These are phyloP conservation scores for Salix purpurea DNA, from an alignment of 345 rosid genomes.

Conservation along the genomic window DNA sequence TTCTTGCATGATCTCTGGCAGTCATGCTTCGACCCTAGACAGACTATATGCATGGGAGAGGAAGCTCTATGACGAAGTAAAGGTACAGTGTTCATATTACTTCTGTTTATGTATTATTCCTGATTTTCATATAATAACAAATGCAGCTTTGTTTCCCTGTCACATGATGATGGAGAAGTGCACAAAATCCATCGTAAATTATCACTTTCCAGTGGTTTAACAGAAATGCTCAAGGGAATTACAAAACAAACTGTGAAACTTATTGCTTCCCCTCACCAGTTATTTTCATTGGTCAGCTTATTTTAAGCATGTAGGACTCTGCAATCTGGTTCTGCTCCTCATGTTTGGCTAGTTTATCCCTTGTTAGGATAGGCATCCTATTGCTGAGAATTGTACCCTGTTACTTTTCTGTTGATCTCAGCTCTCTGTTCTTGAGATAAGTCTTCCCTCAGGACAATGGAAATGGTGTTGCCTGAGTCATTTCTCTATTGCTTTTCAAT, in stretches of 20 bases:
- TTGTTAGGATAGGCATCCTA: neutral
- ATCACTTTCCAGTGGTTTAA: neutral
- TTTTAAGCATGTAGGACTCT: too few species aligned
- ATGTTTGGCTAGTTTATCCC: neutral
- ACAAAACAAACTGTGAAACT: too few species aligned
- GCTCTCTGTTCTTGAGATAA: too few species aligned
- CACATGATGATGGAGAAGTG: neutral
- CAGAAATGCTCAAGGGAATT: too few species aligned
- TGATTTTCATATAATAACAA: neutral
- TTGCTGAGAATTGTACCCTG: neutral
- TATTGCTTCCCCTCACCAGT: too few species aligned
- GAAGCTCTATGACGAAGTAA: conserved; percentile 95
- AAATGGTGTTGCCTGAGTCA: neutral
- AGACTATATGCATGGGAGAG: conserved; percentile 96
- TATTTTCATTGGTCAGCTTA: too few species aligned
- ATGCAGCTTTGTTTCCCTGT: neutral
- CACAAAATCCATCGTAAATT: neutral
- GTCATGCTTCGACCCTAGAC: conserved; percentile 93
- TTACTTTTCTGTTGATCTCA: neutral
- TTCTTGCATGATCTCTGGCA: conserved; percentile 81
- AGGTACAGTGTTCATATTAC: conserved; percentile 36
- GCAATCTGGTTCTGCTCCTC: neutral
- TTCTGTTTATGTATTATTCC: neutral
- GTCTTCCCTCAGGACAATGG: too few species aligned
- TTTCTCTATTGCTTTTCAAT: neutral